Evolutionary conservation across 202 grass and related monocot species (phyloP).

Genomic region (Schoenoplectus triqueter): DNA sequence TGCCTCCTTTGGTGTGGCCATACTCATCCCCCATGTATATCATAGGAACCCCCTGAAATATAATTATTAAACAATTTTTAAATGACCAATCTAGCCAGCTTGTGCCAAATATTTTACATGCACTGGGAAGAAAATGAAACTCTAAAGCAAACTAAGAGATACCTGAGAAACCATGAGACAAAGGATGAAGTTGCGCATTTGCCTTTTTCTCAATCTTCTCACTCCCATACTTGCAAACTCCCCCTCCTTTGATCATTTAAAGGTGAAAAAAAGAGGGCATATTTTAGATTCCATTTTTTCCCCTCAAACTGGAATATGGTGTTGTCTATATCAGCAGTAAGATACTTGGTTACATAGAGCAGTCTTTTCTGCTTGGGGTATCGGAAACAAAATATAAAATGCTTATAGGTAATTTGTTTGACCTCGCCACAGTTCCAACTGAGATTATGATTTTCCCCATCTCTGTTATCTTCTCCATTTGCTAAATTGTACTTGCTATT

Average conservation of each 20-base stretch:
- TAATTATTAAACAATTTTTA: slow-evolving; percentile 3
- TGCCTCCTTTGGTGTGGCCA: slow-evolving; percentile 96
- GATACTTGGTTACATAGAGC: not conserved
- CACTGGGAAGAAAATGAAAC: slow-evolving; percentile 27
- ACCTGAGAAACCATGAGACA: slow-evolving; percentile 99
- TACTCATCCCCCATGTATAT: slow-evolving; percentile 98
- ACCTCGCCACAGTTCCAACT: slow-evolving; percentile 99
- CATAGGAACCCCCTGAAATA: slow-evolving; percentile 90
- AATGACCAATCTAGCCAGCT: slow-evolving; percentile 11
- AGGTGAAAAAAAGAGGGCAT: not conserved
- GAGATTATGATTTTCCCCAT: slow-evolving; percentile 98
- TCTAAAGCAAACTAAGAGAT: slow-evolving; percentile 41
- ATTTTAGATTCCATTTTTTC: not conserved
- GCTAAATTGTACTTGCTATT: slow-evolving; percentile 84
- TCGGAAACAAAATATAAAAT: slow-evolving; percentile 9
- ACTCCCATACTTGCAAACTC: slow-evolving; percentile 71
- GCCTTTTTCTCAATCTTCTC: slow-evolving; percentile 89
- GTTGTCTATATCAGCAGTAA: not conserved
- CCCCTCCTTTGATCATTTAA: slow-evolving; percentile 68
- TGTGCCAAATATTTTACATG: slow-evolving; percentile 7
- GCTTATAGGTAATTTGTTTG: slow-evolving; percentile 24
- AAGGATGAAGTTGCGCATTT: slow-evolving; percentile 92
- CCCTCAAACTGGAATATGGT: not conserved
- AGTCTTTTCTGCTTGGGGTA: not conserved
- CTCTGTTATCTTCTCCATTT: slow-evolving; percentile 88